These are phyloP conservation scores for Trichoderma polysporum DNA, from an alignment of 2,329 filamentous ascomycete species.

Conservation along the genomic window DNA sequence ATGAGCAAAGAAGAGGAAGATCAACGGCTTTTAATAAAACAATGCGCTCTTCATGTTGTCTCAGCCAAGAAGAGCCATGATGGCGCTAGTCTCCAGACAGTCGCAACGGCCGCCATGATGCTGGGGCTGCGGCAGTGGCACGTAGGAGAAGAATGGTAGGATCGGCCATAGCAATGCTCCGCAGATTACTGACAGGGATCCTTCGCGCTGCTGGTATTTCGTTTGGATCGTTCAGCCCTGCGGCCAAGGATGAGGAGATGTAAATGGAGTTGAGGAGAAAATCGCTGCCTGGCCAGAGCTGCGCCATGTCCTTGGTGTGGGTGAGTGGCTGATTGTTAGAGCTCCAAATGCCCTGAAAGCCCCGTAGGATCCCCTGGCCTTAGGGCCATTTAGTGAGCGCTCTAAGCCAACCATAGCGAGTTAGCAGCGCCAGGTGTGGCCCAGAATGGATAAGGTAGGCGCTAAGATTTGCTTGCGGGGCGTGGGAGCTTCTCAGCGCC, in stretches of 20 bases:
- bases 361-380: background rate
- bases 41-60: background rate
- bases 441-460: background rate
- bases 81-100: conserved; percentile 6
- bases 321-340: background rate
- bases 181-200: background rate
- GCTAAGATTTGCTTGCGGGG: background rate
- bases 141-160: background rate
- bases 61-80: background rate
- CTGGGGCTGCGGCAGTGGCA: background rate
- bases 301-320: background rate
- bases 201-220: background rate
- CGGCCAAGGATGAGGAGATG: background rate
- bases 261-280: background rate
- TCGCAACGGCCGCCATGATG: conserved; percentile 4
- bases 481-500: background rate
- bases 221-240: background rate
- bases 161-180: background rate
- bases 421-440: conserved; percentile 10
- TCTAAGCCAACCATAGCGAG: background rate
- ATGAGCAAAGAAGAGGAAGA: background rate
- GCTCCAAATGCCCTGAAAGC: conserved; percentile 6
- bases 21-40: background rate
- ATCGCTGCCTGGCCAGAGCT: background rate
- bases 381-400: background rate